phyloP scores from a whole-genome alignment of 257 asterid genomes.

The Mitragyna speciosa region DNA sequence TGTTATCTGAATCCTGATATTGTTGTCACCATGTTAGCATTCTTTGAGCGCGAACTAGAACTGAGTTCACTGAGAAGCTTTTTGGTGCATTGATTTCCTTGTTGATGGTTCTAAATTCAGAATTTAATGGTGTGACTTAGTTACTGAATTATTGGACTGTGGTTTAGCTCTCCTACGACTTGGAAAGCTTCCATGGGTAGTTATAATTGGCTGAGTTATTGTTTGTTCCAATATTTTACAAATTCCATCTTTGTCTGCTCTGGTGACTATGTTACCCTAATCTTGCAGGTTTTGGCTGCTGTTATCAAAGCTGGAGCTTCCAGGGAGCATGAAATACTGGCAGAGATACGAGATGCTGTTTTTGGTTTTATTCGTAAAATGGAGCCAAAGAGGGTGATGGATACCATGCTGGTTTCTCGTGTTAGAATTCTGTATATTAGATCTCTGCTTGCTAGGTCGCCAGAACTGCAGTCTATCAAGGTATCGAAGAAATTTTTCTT shows the following conservation, averaged over 20 bases:
- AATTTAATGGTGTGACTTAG: too few relatives aligned
- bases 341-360: constrained; percentile 97
- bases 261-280: constrained; percentile 29
- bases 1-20: not conserved
- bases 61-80: not conserved
- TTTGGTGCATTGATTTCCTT: not conserved
- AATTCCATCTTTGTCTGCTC: constrained; percentile 3
- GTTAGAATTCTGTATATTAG: constrained; percentile 97
- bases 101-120: not conserved
- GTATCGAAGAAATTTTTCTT: constrained; percentile 37
- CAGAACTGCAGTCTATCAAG: constrained; percentile 98
- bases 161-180: not conserved
- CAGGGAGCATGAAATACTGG: constrained; percentile 98
- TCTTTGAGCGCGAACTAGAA: not conserved
- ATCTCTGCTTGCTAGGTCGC: constrained; percentile 95
- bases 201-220: not conserved
- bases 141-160: not conserved
- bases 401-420: constrained; percentile 98
- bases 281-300: constrained; percentile 90
- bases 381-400: constrained; percentile 99
- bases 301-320: constrained; percentile 99
- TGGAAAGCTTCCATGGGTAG: not conserved
- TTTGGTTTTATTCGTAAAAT: constrained; percentile 92
- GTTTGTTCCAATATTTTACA: constrained; percentile 1
- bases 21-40: not conserved